Base-by-base conservation (phyloP, 495 filamentous ascomycete genomes). In the Aspergillus saccharolyticus region DNA sequence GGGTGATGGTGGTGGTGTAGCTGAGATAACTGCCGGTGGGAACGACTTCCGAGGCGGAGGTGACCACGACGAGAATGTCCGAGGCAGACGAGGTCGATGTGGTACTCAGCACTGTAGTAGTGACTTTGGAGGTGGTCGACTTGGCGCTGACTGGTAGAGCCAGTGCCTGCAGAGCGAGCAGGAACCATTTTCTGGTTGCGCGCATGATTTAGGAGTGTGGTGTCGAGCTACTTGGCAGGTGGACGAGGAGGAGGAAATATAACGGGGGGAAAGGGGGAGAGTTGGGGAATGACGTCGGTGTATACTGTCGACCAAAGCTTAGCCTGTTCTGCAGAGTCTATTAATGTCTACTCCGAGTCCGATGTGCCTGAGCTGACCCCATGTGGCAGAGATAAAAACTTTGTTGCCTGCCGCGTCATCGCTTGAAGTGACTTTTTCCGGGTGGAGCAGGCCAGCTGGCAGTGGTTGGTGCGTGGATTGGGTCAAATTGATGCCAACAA, bases 1-100 rank as follows among this genome's bases (percentile, higher is more conserved):
- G 68, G 12, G 56, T 55, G 0, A 50, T 50, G 22, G 47, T 50
- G 47, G 47, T 50, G 22, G 20, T 50, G 22, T 50, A 50, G 47
- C 47, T 50, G 47, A 50, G 24, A 14, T 50, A 50, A 28, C 16
- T 50, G 20, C 47, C 47, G 22, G 47, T 50, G 12, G 47, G 47
- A 1, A 24, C 47, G 6, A 28, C 47, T 2, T 17, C 47, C 7
- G 22, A 24, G 47, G 47, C 28, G 9, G 21, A 21, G 21, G 22
- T 50, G 8, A 28, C 28, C 7, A 50, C 15, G 9, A 50, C 22
- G 47, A 24, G 21, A 24, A 30, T 50, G 21, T 39, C 33, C 7
- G 24, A 17, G 47, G 6, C 47, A n/a, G 47, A 16, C 16, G n/a
- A 14, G 15, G 47, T 5, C 17, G 47, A 50, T 17, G 47, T 30